Evolutionary conservation across 2,329 filamentous ascomycete genomes (phyloP).

Genomic region (Fusarium ramigenum): DNA sequence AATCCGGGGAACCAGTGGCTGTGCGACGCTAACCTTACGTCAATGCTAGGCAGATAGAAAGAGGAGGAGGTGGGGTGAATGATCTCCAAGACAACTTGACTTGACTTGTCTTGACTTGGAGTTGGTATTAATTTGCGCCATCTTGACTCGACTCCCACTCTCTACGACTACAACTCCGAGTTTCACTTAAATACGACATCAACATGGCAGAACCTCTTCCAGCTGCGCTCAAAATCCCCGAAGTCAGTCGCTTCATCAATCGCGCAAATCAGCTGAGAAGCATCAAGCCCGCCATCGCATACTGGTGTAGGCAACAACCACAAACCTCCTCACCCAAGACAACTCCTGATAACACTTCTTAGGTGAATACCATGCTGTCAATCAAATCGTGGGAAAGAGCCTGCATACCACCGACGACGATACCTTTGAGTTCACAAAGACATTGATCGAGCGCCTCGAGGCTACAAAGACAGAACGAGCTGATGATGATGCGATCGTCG

Average conservation of each 20-base stretch:
- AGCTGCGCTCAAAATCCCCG: slow-evolving; percentile 73
- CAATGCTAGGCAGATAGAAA: slow-evolving; percentile 20
- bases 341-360: slow-evolving; percentile 13
- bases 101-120: background rate
- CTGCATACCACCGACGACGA: slow-evolving; percentile 84
- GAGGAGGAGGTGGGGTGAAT: slow-evolving; percentile 29
- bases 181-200: background rate
- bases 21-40: slow-evolving; percentile 24
- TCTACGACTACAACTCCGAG: background rate
- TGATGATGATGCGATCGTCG: slow-evolving; percentile 82
- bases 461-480: slow-evolving; percentile 66
- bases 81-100: slow-evolving; percentile 20
- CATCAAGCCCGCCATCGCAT: slow-evolving; percentile 87
- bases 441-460: slow-evolving; percentile 92
- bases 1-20: slow-evolving; percentile 33
- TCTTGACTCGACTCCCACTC: background rate
- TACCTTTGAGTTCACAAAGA: slow-evolving; percentile 80
- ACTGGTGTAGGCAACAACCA: slow-evolving; percentile 79
- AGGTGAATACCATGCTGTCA: slow-evolving; percentile 93
- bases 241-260: slow-evolving; percentile 84
- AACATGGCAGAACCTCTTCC: slow-evolving; percentile 70
- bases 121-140: slow-evolving; percentile 25
- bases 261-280: slow-evolving; percentile 86
- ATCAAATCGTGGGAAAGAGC: slow-evolving; percentile 84
- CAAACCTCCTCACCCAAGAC: background rate